Evolutionary conservation across 2,329 filamentous ascomycete species (phyloP).

Genomic region (Juglanconis sp.): DNA sequence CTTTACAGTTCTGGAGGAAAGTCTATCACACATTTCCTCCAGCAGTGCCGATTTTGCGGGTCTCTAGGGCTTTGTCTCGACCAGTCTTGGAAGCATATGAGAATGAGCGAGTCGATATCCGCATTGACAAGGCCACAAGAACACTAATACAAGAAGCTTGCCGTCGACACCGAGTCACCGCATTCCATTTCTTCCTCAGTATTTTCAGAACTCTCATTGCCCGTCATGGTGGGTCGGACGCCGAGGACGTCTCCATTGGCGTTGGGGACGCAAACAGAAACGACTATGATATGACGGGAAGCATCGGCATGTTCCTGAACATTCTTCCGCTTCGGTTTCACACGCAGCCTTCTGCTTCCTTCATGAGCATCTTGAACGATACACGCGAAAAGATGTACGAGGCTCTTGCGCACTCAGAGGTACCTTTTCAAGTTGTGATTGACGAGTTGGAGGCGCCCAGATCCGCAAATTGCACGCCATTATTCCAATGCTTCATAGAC

Average conservation of each 20-base stretch:
- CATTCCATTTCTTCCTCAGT: slow-evolving; percentile 46
- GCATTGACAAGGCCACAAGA: neutral
- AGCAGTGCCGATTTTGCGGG: neutral
- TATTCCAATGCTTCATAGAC: slow-evolving; percentile 46
- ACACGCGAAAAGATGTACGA: slow-evolving; percentile 24
- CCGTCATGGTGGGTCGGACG: slow-evolving; percentile 24
- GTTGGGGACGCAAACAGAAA: slow-evolving; percentile 43
- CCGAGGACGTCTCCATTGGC: slow-evolving; percentile 43
- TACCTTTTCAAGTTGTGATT: slow-evolving; percentile 49
- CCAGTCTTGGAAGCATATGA: neutral
- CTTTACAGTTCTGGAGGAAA: neutral
- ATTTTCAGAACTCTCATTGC: slow-evolving; percentile 34
- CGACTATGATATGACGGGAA: slow-evolving; percentile 29
- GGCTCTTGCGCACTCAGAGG: slow-evolving; percentile 37
- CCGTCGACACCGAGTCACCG: slow-evolving; percentile 7
- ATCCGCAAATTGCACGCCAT: slow-evolving; percentile 35
- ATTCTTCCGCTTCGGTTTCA: slow-evolving; percentile 43
- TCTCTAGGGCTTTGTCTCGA: neutral
- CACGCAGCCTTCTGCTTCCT: slow-evolving; percentile 24
- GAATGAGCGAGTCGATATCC: neutral
- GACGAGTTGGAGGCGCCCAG: slow-evolving; percentile 38
- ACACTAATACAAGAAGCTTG: neutral
- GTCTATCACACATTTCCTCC: neutral
- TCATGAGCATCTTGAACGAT: slow-evolving; percentile 26
- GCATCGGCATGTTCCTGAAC: slow-evolving; percentile 47